Base-by-base conservation (phyloP, 140 eudicot species). In the Bidens hawaiensis region DNA sequence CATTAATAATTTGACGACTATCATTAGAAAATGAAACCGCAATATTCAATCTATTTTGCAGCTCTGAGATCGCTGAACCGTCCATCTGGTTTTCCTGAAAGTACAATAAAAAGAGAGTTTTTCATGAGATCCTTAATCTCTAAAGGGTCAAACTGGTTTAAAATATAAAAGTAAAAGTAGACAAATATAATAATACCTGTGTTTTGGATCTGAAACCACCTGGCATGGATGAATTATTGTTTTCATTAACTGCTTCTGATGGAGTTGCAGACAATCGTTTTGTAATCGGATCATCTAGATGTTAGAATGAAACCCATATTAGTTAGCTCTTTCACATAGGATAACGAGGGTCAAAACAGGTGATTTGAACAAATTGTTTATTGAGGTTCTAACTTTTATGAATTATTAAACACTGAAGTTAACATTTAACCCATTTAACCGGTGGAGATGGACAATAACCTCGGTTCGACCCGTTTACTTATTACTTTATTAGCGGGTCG, bases 251-350 rank as follows among this genome's bases (percentile, higher is more conserved):
- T 19, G 67, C 78, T 67, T 74, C 73, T 40, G 80, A 67, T 38
- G 86, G 78, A 62, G 89, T 60, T 65, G 74, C 52, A 13, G 70
- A 60, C 28, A 61, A 54, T 55, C 99, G 71, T 79, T 83, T 88
- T 51, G 95, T 79, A 74, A 88, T 85, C 22, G 96, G 95, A 80
- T 93, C 99, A 60, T 85, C 99, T 91, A 68, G 16, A 25, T 43
- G 26, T 52, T 72, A 54, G 45, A 26, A 60, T 23, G 27, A 45
- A 56, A 60, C 47, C 10, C 46, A 55, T 50, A 43, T 54, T 21
- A 75, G 25, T n/a, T 36, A 65, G 53, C 24, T 34, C 47, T 52
- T 34, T 13, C n/a, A 17, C 0, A 12, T 16, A 52, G 24, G 38
- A 6, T 54, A 2, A 54, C 1, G 38, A 22, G 11, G 62, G 43